Base-by-base conservation (phyloP, 2,329 filamentous ascomycete species). In the Colletotrichum scovillei region DNA sequence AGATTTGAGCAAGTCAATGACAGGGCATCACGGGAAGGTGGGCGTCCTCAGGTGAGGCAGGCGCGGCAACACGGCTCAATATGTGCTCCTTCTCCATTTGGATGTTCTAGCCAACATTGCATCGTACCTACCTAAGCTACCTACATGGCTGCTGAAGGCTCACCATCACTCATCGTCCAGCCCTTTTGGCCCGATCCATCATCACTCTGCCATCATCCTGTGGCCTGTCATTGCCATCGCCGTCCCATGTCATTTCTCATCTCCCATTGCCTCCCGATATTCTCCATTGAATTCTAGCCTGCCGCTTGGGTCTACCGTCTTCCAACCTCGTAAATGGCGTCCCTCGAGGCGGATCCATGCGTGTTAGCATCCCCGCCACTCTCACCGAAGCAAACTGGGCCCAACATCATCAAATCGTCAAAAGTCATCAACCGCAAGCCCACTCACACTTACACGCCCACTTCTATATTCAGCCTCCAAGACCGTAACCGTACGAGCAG, bases 301-400 rank as follows among this genome's bases (percentile, higher is more conserved):
- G 58, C 8, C n/a, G 38, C 38, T 8, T 42, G 38, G 38, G 14
- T 42, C 38, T 42, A 16, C 16, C 5, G 14, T 42, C 38, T 42
- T 42, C 16, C 5, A 14, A 35, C 11, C 32, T 35, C 32, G 32
- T 35, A 3, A 19, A 49, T 19, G n/a, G 19, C 9, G 19, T 35
- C 16, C 19, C 56, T 58, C 5, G 7, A 4, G 9, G 8, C 30
- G 24, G 30, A 16, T 19, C 57, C 14, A 24, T 12, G 24, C 22
- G 14, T 42, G 38, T 19, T 42, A 42, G 38, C 46, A 24, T 46
- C 64, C 57, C 57, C 64, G 64, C 69, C 64, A 38, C 63, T 56
- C 69, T 58, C 65, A 64, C 69, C 66, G 22, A 69, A 63, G 24
- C 26, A 26, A 32, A 55, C 16, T 60, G 64, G 69, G 57, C 38